Conservation (phyloP, 495 filamentous ascomycete genomes). For the Staphylotrichum tortipilum region DNA sequence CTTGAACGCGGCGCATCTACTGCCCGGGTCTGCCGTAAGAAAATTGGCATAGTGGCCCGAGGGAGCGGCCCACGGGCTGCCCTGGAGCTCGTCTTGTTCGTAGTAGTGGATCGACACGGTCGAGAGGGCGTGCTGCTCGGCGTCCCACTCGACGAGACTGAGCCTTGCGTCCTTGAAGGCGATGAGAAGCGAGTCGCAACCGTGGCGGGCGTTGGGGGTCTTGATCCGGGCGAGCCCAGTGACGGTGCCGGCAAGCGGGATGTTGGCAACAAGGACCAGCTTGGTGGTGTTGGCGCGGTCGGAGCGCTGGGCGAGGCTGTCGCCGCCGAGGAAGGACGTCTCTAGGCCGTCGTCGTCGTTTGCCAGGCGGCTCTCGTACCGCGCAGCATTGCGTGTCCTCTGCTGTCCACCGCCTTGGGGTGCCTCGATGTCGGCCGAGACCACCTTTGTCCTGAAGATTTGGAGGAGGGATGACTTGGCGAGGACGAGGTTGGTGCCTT, state of each 20-base stretch:
- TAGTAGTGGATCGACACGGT: slow-evolving; percentile 97
- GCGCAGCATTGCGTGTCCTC: slow-evolving; percentile 17
- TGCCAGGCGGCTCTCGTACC: slow-evolving; percentile 35
- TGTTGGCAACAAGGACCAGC: slow-evolving; percentile 81
- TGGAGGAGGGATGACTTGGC: slow-evolving; percentile 86
- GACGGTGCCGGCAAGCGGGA: slow-evolving; percentile 69
- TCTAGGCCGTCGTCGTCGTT: slow-evolving; percentile 55
- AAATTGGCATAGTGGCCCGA: slow-evolving; percentile 63
- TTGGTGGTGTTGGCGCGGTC: slow-evolving; percentile 57
- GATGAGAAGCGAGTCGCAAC: slow-evolving; percentile 74
- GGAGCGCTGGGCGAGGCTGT: slow-evolving; percentile 43
- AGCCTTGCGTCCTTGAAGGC: slow-evolving; percentile 85
- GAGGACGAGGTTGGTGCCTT: slow-evolving; percentile 75
- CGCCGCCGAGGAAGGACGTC: slow-evolving; percentile 49
- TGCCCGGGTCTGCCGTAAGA: slow-evolving; percentile 81
- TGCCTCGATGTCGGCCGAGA: slow-evolving; percentile 46
- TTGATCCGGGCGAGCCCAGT: slow-evolving; percentile 73
- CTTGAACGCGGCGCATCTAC: slow-evolving; percentile 84
- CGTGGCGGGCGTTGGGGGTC: slow-evolving; percentile 58
- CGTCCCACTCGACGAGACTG: slow-evolving; percentile 90
- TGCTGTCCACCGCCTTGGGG: slow-evolving; percentile 18
- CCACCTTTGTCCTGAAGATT: slow-evolving; percentile 57
- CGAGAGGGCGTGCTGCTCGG: slow-evolving; percentile 60
- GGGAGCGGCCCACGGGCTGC: slow-evolving; percentile 65
- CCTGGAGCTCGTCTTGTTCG: slow-evolving; percentile 78